These are phyloP conservation scores for Phytophthora meadii DNA, from an alignment of 352 stramenopile genomes.

Conservation along the genomic window DNA sequence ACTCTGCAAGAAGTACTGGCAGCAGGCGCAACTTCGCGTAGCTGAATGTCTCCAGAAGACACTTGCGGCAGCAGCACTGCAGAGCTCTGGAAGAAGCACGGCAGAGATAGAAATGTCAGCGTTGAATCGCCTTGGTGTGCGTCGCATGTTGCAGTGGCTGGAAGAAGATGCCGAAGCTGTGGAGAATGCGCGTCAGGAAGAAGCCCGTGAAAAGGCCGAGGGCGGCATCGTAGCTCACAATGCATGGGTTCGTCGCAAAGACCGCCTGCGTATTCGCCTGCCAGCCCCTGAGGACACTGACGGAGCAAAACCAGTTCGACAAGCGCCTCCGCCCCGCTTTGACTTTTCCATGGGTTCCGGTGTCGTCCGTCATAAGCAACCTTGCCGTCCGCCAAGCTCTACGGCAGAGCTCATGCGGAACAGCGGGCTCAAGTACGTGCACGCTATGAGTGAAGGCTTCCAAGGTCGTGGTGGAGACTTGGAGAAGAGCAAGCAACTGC, in stretches of 20 bases:
- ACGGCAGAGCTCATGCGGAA: constrained; percentile 79
- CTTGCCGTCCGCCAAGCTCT: constrained; percentile 65
- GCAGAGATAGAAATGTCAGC: constrained; percentile 65
- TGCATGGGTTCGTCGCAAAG: constrained; percentile 82
- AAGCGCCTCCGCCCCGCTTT: constrained; percentile 52
- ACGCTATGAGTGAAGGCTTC: constrained; percentile 88
- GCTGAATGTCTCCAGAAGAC: constrained; percentile 79
- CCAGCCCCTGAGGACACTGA: constrained; percentile 35
- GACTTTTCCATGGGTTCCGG: constrained; percentile 74
- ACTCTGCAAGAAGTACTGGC: constrained; percentile 81
- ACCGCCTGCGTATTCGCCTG: constrained; percentile 77
- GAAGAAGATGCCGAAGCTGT: constrained; percentile 78
- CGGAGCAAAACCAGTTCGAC: constrained; percentile 5
- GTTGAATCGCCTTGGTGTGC: constrained; percentile 68
- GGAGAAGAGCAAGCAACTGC: constrained; percentile 76
- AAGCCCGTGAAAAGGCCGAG: constrained; percentile 74
- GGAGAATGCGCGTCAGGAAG: constrained; percentile 71
- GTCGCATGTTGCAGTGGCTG: constrained; percentile 80
- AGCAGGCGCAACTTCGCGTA: constrained; percentile 71
- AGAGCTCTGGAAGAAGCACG: constrained; percentile 22
- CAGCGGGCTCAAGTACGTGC: constrained; percentile 84
- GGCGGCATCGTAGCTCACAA: constrained; percentile 78
- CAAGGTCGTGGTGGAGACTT: constrained; percentile 84
- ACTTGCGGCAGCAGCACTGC: constrained; percentile 36
- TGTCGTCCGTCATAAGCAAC: constrained; percentile 60